A percentile compares a stretch with the other conserved stretches of the same genome.
Evolutionary conservation across 2,329 filamentous ascomycete species (phyloP).

Genomic region (Ophiostoma ulmi): DNA sequence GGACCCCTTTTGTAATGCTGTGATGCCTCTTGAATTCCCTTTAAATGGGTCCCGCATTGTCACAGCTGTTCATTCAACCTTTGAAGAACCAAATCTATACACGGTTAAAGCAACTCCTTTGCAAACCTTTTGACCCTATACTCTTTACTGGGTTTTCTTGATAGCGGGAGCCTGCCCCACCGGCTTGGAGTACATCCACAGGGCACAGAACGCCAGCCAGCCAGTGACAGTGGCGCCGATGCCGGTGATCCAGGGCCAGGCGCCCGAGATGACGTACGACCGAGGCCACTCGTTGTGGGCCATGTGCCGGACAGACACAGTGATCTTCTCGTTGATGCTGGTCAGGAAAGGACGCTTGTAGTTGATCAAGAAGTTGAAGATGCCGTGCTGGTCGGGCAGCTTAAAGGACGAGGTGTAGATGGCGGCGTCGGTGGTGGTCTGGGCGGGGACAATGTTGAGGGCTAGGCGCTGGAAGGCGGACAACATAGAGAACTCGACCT

Average conservation of each 20-base stretch:
- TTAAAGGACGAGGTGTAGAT: conserved; percentile 72
- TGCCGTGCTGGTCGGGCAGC: conserved; percentile 93
- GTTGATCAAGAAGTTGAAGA: conserved; percentile 97
- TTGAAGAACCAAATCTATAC: conserved; percentile 4
- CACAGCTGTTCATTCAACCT: not conserved
- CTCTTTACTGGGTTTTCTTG: conserved; percentile 46
- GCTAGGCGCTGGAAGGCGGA: conserved; percentile 90
- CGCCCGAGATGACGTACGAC: conserved; percentile 81
- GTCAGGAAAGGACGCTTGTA: conserved; percentile 93
- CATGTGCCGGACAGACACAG: conserved; percentile 91
- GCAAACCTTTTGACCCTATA: no score
- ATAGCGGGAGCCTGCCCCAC: conserved; percentile 32
- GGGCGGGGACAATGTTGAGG: conserved; percentile 50
- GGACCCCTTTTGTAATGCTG: not conserved
- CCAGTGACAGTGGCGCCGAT: conserved; percentile 78
- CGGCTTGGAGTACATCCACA: conserved; percentile 75
- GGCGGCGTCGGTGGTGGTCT: conserved; percentile 60
- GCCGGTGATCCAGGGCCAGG: conserved; percentile 91
- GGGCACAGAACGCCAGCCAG: conserved; percentile 75
- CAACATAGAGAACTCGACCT: conserved; percentile 98
- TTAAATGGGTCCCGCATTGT: not conserved
- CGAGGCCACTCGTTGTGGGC: conserved; percentile 95
- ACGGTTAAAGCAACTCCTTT: not conserved
- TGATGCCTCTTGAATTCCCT: not conserved
- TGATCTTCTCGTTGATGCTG: conserved; percentile 86